Evolutionary conservation across 768 basidiomycete genomes (phyloP).

Genomic region (Hirschioporus abietinus): DNA sequence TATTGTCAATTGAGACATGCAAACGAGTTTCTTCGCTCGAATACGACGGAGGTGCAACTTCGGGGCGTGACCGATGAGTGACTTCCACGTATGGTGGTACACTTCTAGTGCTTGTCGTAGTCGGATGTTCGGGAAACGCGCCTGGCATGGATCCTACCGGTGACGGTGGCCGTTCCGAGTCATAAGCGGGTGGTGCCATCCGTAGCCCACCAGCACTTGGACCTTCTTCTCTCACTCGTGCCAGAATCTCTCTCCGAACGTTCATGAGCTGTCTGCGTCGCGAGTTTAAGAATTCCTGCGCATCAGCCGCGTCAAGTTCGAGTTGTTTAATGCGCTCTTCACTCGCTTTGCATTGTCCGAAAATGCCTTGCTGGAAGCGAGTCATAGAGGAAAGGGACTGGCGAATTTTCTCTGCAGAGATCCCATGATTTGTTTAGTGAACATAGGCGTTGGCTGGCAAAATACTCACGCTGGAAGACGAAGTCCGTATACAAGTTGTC

Average conservation of each 20-base stretch:
- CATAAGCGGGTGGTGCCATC: not conserved
- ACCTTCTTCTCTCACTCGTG: not conserved
- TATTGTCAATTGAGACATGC: not conserved
- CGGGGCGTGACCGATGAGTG: not conserved
- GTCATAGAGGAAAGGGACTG: not conserved
- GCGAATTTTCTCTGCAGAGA: not conserved
- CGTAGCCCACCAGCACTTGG: not conserved
- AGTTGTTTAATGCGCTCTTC: not conserved
- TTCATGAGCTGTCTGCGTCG: not conserved
- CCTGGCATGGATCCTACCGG: not conserved
- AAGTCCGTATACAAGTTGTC: conserved; percentile 2
- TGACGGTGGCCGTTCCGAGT: not conserved
- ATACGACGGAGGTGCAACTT: not conserved
- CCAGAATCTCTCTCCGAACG: not conserved
- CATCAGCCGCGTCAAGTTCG: not conserved
- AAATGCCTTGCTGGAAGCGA: not conserved
- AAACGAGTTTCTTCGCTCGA: not conserved
- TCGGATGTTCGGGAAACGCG: not conserved
- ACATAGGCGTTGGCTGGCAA: not conserved
- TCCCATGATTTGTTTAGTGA: not conserved
- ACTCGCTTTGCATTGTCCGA: not conserved
- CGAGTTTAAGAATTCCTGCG: not conserved
- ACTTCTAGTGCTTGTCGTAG: not conserved
- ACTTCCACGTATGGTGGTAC: not conserved
- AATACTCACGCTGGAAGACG: not conserved